Percentiles rank a stretch among this genome's conserved stretches.
Conservation (phyloP, 1,284 basidiomycete genomes). For the Trametes polyzona region DNA sequence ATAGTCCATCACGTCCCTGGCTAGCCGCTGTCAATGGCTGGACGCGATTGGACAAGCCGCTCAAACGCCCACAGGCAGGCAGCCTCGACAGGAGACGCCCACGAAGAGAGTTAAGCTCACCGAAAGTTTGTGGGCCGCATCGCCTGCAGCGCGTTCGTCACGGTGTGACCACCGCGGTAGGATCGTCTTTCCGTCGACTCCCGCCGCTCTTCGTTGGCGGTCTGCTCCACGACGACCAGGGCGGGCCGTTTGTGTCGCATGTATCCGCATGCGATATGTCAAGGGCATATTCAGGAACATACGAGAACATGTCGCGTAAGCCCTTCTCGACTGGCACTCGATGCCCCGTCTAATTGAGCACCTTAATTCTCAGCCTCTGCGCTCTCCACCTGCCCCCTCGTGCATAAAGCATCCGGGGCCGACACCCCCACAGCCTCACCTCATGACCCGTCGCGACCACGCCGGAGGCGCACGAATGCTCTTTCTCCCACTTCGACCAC, state of each 20-base stretch:
- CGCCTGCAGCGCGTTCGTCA: slow-evolving; percentile 7
- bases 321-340: not conserved
- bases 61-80: not conserved
- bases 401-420: not conserved
- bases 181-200: not conserved
- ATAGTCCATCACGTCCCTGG: not conserved
- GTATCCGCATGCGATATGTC: not conserved
- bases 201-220: not conserved
- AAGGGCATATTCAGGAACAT: not conserved
- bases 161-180: slow-evolving; percentile 14
- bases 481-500: not conserved
- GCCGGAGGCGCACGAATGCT: not conserved
- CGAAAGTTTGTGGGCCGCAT: slow-evolving; percentile 3
- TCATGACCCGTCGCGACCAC: not conserved
- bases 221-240: not conserved
- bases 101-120: not conserved
- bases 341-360: not conserved
- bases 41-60: not conserved
- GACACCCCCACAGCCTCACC: not conserved
- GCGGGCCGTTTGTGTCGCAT: too few relatives aligned
- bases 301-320: not conserved
- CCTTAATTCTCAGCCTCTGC: not conserved
- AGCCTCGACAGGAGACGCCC: not conserved
- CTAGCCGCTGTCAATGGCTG: not conserved
- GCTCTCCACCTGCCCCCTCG: not conserved